phyloP scores from a whole-genome alignment of 176 grass and related monocot genomes.

The Aegilops speltoides region DNA sequence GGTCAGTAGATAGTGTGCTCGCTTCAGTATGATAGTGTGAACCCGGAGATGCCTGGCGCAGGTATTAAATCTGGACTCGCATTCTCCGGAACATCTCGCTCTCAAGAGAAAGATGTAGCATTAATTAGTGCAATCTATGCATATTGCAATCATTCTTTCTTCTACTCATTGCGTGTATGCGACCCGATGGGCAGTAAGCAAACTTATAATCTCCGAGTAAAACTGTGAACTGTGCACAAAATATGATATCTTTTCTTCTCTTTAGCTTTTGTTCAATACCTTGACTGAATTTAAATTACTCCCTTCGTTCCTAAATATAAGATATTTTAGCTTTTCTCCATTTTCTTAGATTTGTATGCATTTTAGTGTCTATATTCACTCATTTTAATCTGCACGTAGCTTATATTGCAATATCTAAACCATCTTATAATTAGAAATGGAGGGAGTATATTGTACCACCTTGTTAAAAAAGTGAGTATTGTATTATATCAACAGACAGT shows the following conservation, averaged over 20 bases:
- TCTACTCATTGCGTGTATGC: not conserved
- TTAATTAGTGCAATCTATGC: not conserved
- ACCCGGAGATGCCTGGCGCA: constrained; percentile 21
- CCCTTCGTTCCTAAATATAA: too few relatives aligned
- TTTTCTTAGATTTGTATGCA: too few relatives aligned
- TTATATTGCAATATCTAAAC: too few relatives aligned
- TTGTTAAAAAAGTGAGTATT: too few relatives aligned
- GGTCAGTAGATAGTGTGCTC: not conserved
- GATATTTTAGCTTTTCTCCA: too few relatives aligned
- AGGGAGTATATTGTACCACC: too few relatives aligned
- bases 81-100: not conserved
- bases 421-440: too few relatives aligned
- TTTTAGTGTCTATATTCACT: too few relatives aligned
- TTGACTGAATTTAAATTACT: not conserved
- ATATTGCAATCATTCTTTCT: not conserved
- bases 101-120: not conserved
- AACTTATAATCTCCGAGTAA: not conserved
- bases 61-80: not conserved
- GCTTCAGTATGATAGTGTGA: not conserved
- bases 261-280: not conserved
- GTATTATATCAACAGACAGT: not conserved
- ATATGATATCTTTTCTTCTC: not conserved
- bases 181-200: not conserved
- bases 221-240: not conserved
- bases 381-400: too few relatives aligned